phyloP scores from a whole-genome alignment of 164 flowering plant species.

The Amborella trichopoda region DNA sequence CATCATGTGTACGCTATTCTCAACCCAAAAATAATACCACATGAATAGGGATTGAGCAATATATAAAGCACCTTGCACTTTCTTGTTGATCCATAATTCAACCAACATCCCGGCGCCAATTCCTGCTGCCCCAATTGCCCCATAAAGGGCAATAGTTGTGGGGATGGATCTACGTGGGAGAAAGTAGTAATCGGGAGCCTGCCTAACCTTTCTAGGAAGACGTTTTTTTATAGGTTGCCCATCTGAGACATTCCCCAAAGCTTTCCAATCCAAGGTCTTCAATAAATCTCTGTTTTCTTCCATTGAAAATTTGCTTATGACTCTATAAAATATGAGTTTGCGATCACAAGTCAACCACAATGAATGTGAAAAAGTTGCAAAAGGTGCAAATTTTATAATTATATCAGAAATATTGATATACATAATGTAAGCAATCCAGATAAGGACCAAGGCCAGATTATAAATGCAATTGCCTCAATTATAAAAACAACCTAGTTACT shows the following conservation, averaged over 20 bases:
- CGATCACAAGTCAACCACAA: too few species aligned
- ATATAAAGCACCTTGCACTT: conserved; percentile 41
- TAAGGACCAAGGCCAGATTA: too few species aligned
- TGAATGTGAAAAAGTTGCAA: too few species aligned
- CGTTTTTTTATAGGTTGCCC: conserved; percentile 34
- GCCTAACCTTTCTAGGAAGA: conserved; percentile 49
- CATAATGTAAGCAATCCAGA: too few species aligned
- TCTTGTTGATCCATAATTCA: conserved; percentile 74
- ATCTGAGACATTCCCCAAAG: conserved; percentile 19
- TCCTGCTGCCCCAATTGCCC: conserved; percentile 60
- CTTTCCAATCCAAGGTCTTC: conserved; percentile 54
- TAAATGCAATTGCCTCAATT: too few species aligned
- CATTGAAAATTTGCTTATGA: too few species aligned
- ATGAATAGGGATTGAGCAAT: neutral
- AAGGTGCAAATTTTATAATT: too few species aligned
- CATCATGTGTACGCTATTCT: neutral
- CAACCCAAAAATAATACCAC: neutral
- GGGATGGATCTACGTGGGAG: conserved; percentile 67
- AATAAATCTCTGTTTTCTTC: conserved; percentile 44
- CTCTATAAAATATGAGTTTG: too few species aligned
- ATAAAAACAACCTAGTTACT: too few species aligned
- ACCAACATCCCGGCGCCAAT: conserved; percentile 81
- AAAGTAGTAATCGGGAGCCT: conserved; percentile 73
- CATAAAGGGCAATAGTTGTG: conserved; percentile 48
- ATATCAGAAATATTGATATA: too few species aligned